Evolutionary conservation across 2,329 filamentous ascomycete genomes (phyloP).

Genomic region (Venturia carpophila): DNA sequence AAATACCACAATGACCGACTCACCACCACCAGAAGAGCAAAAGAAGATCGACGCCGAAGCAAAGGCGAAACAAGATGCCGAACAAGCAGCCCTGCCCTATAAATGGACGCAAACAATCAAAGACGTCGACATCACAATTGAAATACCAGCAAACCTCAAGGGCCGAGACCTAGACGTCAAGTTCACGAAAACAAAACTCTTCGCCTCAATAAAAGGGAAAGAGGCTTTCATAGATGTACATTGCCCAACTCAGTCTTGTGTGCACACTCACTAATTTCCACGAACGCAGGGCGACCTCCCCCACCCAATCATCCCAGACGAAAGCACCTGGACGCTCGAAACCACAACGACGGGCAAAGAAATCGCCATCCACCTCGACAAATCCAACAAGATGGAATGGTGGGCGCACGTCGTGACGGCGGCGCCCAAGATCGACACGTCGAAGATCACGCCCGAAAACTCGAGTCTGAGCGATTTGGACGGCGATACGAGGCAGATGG

Average conservation of each 20-base stretch:
- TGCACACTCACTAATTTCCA: constrained; percentile 15
- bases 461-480: constrained; percentile 88
- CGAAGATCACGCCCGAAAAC: constrained; percentile 89
- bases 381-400: constrained; percentile 96
- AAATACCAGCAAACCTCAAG: constrained; percentile 75
- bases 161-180: constrained; percentile 75
- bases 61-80: constrained; percentile 67
- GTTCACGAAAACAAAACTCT: constrained; percentile 69
- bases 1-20: constrained; percentile 23
- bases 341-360: constrained; percentile 59
- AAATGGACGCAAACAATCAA: constrained; percentile 93
- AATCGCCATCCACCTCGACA: constrained; percentile 85
- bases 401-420: constrained; percentile 85
- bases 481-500: constrained; percentile 90
- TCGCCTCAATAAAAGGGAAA: constrained; percentile 81
- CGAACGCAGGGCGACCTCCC: constrained; percentile 67
- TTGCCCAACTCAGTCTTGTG: constrained; percentile 14
- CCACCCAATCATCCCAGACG: constrained; percentile 69
- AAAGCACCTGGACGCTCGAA: constrained; percentile 89
- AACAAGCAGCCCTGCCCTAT: constrained; percentile 89
- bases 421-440: constrained; percentile 88
- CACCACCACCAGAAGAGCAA: constrained; percentile 47
- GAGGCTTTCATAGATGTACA: constrained; percentile 71
- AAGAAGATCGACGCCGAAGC: constrained; percentile 49
- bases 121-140: constrained; percentile 73